Conservation (phyloP, 768 basidiomycete species). For the Serendipita vermifera region DNA sequence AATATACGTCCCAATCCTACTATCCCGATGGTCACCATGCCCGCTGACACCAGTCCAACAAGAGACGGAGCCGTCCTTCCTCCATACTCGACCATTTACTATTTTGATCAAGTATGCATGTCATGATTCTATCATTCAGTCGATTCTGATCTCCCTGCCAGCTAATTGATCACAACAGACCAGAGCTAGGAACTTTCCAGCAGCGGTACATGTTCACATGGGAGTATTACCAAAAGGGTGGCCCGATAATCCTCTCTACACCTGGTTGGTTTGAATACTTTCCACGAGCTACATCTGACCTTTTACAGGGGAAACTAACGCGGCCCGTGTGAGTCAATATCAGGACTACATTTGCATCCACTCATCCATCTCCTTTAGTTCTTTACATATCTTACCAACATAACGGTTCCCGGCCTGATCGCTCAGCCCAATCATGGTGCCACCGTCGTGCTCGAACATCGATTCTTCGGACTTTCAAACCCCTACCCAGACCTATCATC, state of each 20-base stretch:
- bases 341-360: no score
- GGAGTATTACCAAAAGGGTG: conserved; percentile 25
- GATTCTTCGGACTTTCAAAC: conserved; percentile 67
- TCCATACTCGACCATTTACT: conserved; percentile 29
- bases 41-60: not conserved
- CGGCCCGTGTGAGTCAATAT: not conserved
- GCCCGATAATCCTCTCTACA: conserved; percentile 51
- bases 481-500: conserved; percentile 48
- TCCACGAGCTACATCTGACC: not conserved
- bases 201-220: conserved; percentile 62
- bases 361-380: no score
- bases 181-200: conserved; percentile 58
- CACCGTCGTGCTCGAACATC: conserved; percentile 36
- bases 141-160: no score
- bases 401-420: conserved; percentile 10
- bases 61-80: conserved; percentile 17
- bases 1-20: not conserved
- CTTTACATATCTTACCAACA: conserved; percentile 47
- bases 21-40: not conserved
- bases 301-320: not conserved
- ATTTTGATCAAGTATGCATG: conserved; percentile 38
- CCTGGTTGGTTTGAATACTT: conserved; percentile 23
- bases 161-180: conserved; percentile 36
- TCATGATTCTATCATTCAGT: no score
- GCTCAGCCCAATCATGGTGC: conserved; percentile 14